Evolutionary conservation across 306 rosid species (phyloP).

Genomic region (Quercus robur): DNA sequence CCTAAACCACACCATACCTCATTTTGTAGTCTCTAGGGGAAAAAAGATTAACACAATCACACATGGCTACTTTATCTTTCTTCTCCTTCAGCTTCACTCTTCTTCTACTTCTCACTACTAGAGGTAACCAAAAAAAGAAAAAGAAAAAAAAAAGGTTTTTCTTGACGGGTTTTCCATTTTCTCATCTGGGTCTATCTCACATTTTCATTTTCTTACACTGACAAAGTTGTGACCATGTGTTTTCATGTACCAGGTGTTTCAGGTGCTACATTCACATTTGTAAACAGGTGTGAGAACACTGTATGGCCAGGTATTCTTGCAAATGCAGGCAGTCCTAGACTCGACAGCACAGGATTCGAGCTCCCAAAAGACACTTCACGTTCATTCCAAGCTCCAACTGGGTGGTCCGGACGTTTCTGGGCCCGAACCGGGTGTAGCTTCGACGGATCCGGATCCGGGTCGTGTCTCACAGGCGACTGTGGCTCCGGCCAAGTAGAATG

Average conservation of each 20-base stretch:
- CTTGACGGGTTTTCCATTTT: neutral
- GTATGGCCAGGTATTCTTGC: slow-evolving; percentile 97
- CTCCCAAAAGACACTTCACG: slow-evolving; percentile 70
- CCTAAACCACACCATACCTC: no score
- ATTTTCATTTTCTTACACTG: neutral
- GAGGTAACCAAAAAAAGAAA: slow-evolving; percentile 17
- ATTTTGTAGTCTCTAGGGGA: no score
- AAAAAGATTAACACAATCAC: neutral
- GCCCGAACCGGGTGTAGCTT: slow-evolving; percentile 75
- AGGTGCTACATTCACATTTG: slow-evolving; percentile 73
- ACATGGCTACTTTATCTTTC: slow-evolving; percentile 31
- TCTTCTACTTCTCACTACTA: slow-evolving; percentile 32
- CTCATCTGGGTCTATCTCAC: neutral
- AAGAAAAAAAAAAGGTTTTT: neutral
- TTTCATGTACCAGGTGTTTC: slow-evolving; percentile 31
- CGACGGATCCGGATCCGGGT: slow-evolving; percentile 71
- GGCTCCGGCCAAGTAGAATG: slow-evolving; percentile 78
- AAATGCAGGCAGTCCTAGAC: slow-evolving; percentile 69
- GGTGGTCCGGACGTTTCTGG: slow-evolving; percentile 99
- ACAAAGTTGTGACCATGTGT: neutral
- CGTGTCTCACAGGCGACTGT: slow-evolving; percentile 89
- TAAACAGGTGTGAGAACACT: slow-evolving; percentile 72
- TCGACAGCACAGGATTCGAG: slow-evolving; percentile 84
- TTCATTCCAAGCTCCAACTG: slow-evolving; percentile 75
- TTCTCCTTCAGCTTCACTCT: slow-evolving; percentile 18